Percentiles rank a stretch among this genome's conserved stretches.
These are phyloP conservation scores for Scedosporium dehoogii DNA, from an alignment of 2,329 filamentous ascomycete species.

Conservation along the genomic window DNA sequence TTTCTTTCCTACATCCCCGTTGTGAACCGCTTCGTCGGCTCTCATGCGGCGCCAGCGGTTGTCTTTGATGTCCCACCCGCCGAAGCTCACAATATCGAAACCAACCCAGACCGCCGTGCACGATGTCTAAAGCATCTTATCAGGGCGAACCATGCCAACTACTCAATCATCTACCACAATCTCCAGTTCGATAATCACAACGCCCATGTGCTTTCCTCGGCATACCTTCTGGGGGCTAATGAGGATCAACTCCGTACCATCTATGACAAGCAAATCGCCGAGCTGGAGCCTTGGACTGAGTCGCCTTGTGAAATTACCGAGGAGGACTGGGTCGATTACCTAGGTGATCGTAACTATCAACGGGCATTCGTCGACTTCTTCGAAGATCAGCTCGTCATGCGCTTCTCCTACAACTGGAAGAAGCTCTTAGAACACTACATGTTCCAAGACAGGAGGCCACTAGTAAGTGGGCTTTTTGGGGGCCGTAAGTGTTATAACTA, in stretches of 20 bases:
- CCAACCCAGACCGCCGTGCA: slow-evolving; percentile 64
- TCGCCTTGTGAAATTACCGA: slow-evolving; percentile 76
- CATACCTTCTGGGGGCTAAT: slow-evolving; percentile 74
- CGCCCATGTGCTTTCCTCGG: slow-evolving; percentile 71
- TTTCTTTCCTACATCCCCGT: slow-evolving; percentile 5
- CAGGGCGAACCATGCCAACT: slow-evolving; percentile 83
- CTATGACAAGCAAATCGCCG: slow-evolving; percentile 66
- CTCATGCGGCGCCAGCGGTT: background rate
- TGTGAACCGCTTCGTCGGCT: slow-evolving; percentile 1
- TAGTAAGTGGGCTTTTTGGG: slow-evolving; percentile 71
- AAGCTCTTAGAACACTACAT: slow-evolving; percentile 66
- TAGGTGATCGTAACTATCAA: slow-evolving; percentile 75
- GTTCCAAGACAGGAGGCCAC: slow-evolving; percentile 61
- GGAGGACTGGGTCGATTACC: slow-evolving; percentile 76
- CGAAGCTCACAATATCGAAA: slow-evolving; percentile 70
- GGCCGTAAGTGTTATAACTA: slow-evolving; percentile 50
- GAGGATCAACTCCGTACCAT: slow-evolving; percentile 64
- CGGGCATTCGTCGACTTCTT: slow-evolving; percentile 91
- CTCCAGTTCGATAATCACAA: slow-evolving; percentile 73
- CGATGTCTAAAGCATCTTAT: slow-evolving; percentile 83
- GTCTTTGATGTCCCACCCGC: slow-evolving; percentile 52
- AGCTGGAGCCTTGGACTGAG: slow-evolving; percentile 70
- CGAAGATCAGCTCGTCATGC: slow-evolving; percentile 73
- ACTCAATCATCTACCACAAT: slow-evolving; percentile 71
- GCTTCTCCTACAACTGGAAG: slow-evolving; percentile 75